Percentiles rank a stretch among this genome's conserved stretches.
These are phyloP conservation scores for Postia placenta DNA, from an alignment of 768 basidiomycete species.

Conservation along the genomic window DNA sequence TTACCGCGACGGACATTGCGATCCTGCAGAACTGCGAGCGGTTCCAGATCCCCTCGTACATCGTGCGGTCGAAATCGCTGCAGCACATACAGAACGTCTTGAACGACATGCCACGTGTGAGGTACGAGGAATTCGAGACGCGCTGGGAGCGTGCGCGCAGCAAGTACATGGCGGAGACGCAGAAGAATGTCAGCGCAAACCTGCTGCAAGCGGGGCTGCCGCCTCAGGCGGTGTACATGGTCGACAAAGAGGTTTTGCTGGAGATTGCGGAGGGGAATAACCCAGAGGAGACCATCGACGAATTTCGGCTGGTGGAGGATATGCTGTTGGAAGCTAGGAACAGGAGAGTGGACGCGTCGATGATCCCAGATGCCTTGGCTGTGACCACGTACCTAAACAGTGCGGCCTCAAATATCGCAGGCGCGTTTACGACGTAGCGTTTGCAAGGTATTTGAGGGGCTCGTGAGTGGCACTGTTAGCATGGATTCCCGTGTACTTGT, in stretches of 20 bases:
- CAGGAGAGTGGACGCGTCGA: neutral
- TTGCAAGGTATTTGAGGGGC: neutral
- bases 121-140: neutral
- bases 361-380: neutral
- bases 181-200: conserved; percentile 1
- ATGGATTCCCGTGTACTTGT: neutral
- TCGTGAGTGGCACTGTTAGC: neutral
- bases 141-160: neutral
- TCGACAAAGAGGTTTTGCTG: neutral
- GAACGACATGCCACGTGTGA: neutral
- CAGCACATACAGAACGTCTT: neutral
- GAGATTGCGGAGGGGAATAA: neutral
- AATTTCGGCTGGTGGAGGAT: neutral
- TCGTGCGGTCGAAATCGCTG: conserved; percentile 2
- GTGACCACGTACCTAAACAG: neutral
- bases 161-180: neutral
- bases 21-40: conserved; percentile 1
- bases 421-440: neutral
- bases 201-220: neutral
- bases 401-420: neutral
- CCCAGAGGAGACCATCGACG: neutral
- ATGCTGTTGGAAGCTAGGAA: neutral
- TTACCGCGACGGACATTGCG: neutral
- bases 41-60: conserved; percentile 1
- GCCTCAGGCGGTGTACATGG: neutral